A percentile compares a stretch with the other conserved stretches of the same genome.
phyloP scores from a whole-genome alignment of 768 basidiomycete genomes.

The Collybiopsis luxurians region DNA sequence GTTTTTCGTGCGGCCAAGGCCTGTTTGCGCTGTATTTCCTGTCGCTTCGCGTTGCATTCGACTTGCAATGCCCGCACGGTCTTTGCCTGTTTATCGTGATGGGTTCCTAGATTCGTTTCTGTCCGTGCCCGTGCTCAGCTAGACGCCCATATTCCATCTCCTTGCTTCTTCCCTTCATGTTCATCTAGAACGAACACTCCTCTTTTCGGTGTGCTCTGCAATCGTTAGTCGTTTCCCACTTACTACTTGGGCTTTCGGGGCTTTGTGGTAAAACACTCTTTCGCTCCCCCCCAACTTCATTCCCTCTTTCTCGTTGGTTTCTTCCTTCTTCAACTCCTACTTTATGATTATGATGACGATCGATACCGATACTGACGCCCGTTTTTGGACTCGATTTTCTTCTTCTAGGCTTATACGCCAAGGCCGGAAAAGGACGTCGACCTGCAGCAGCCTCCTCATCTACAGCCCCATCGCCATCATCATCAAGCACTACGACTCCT shows the following conservation, averaged over 20 bases:
- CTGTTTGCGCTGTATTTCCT: slow-evolving; percentile 9
- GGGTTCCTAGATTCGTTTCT: too few species aligned
- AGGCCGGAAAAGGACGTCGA: slow-evolving; percentile 8
- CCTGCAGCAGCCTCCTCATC: background rate
- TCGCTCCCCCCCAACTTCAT: background rate
- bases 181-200: too few species aligned
- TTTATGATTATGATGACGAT: background rate
- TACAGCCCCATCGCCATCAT: background rate
- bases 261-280: background rate
- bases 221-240: background rate
- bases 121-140: too few species aligned
- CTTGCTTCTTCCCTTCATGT: background rate
- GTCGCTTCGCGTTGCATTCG: too few species aligned
- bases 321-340: background rate
- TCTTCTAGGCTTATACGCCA: background rate
- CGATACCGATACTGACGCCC: background rate
- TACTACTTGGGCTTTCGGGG: too few species aligned
- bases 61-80: background rate
- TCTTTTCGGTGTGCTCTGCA: background rate
- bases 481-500: background rate
- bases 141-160: too few species aligned
- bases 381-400: background rate
- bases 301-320: background rate
- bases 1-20: slow-evolving; percentile 1
- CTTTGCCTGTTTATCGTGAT: background rate